Conservation (phyloP, 345 rosid species). For the Isatis tinctoria region DNA sequence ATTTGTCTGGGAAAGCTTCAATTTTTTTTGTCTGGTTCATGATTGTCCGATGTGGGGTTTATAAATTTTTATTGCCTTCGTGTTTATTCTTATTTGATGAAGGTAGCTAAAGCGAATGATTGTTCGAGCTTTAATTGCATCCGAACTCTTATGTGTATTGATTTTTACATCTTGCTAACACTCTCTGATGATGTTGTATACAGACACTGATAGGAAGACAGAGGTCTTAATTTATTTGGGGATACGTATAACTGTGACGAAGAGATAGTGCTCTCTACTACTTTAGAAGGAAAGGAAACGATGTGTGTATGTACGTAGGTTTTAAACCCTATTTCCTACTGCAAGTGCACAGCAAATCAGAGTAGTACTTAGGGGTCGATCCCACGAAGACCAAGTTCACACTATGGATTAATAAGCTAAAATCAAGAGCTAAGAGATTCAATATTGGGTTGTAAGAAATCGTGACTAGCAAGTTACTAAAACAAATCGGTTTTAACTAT, state of each 20-base stretch:
- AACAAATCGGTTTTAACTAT: too few species aligned
- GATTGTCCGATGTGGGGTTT: not conserved
- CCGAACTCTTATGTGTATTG: not conserved
- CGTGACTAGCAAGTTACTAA: too few species aligned
- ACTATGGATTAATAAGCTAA: too few species aligned
- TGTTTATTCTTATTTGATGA: not conserved
- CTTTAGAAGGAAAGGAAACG: slow-evolving; percentile 28
- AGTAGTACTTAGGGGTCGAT: too few species aligned
- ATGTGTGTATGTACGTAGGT: too few species aligned
- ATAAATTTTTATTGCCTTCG: not conserved
- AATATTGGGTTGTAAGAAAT: too few species aligned
- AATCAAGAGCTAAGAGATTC: too few species aligned
- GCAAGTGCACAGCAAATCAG: too few species aligned
- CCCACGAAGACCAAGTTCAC: too few species aligned
- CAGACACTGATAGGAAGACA: slow-evolving; percentile 42
- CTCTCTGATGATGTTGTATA: slow-evolving; percentile 2
- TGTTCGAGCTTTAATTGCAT: not conserved
- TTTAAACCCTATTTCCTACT: too few species aligned
- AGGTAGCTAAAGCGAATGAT: not conserved
- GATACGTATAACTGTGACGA: slow-evolving; percentile 23
- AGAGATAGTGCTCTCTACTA: slow-evolving; percentile 13
- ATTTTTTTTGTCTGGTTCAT: not conserved
- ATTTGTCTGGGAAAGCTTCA: not conserved
- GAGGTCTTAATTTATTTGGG: slow-evolving; percentile 33
- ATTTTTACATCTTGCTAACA: not conserved